Evolutionary conservation across 306 rosid genomes (phyloP), one percentile per base, ranked within the genome.

Genomic region (Pachyrhizus erosus): DNA sequence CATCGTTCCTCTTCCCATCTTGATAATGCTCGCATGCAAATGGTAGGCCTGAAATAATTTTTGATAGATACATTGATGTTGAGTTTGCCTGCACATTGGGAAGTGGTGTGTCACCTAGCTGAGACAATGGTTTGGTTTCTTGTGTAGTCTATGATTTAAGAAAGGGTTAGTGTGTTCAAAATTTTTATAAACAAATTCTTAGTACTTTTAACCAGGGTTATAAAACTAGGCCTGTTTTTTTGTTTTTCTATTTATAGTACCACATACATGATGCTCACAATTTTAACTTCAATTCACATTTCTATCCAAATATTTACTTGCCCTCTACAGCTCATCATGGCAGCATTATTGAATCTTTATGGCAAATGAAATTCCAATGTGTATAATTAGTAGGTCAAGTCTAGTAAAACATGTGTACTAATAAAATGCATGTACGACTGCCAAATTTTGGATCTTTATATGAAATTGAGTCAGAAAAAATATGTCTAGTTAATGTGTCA

Each of bases 31-130:
- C 51, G 43, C 42, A 65, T 66, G 67, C 78, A 75, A 55, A 54
- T 73, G 82, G 68, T 69, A 66, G 85, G 83, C 45, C 69, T 31
- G 58, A 40, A 55, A 79, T 54, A 67, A 46, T 72, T 52, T 52
- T 58, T 49, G 78, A 69, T 42, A 80, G 42, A 10, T 45, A 45
- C 29, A 40, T 76, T 77, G 78, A 70, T 76, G 74, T 69, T 73
- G 65, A 65, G 34, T 62, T 61, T 54, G 18, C 13, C 62, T 60
- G 39, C 66, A 23, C n/a, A 60, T 48, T 27, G 46, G 9, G 12
- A 12, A 37, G 29, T 34, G 45, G 14, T 17, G 24, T 80, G 29
- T n/a, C 33, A 61, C 45, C 52, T 24, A 45, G 66, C 65, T 27
- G 9, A 69, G 46, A 69, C 73, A 37, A 34, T 65, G 68, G 14